A percentile compares a stretch with the other conserved stretches of the same genome.
Evolutionary conservation across 805 yeast genomes (phyloP).

Genomic region (Yamadazyma takamatsuzukensis): DNA sequence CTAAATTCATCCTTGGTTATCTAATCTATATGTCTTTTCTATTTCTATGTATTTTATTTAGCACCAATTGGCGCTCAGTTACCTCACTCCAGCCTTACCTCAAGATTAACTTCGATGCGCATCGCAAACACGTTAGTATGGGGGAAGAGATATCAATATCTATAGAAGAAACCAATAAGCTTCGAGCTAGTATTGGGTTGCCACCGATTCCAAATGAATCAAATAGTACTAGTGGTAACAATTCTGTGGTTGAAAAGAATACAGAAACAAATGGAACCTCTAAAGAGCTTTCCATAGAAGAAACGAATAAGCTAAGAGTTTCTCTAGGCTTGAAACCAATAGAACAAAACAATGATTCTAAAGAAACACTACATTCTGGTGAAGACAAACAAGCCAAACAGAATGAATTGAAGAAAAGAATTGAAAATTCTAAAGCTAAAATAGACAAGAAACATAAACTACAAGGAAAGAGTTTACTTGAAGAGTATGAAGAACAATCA

Average conservation of each 20-base stretch:
- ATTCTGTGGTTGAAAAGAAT: conserved; percentile 3
- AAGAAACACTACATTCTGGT: background rate
- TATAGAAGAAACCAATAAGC: conserved; percentile 42
- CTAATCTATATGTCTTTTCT: no score
- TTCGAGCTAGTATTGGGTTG: conserved; percentile 37
- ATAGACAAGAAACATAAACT: conserved; percentile 15
- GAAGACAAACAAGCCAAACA: conserved; percentile 3
- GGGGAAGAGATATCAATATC: conserved; percentile 26
- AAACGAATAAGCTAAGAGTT: conserved; percentile 51
- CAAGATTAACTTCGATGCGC: no score
- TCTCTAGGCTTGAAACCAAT: conserved; percentile 55
- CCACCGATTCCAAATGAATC: conserved; percentile 28
- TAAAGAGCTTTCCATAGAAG: conserved; percentile 40
- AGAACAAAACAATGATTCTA: conserved; percentile 14
- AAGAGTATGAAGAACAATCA: conserved; percentile 23
- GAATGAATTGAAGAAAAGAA: conserved; percentile 12
- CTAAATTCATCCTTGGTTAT: no score
- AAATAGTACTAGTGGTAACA: no score
- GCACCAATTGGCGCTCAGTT: no score
- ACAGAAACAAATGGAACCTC: background rate
- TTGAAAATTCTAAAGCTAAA: conserved; percentile 18
- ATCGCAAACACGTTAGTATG: no score
- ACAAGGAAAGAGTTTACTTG: conserved; percentile 20
- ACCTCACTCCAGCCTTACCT: no score
- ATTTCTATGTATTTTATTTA: no score